A percentile compares a stretch with the other conserved stretches of the same genome.
phyloP scores from a whole-genome alignment of 805 yeast genomes.

The Isabelozyma heimii region DNA sequence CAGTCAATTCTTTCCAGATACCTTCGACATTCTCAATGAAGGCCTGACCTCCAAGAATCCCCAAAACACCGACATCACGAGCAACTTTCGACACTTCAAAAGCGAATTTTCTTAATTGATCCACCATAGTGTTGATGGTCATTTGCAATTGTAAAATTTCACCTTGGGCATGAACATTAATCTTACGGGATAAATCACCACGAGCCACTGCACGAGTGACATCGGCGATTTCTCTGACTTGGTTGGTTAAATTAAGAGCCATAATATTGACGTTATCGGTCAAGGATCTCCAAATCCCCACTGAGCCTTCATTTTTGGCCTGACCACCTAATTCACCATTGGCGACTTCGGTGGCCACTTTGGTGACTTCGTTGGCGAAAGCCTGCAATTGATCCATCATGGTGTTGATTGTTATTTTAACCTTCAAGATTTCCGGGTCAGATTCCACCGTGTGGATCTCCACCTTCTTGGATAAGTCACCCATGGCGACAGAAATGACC shows the following conservation, averaged over 20 bases:
- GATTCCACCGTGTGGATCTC: slow-evolving; percentile 66
- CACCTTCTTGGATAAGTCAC: slow-evolving; percentile 80
- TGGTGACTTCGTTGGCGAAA: slow-evolving; percentile 77
- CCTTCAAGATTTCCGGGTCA: slow-evolving; percentile 77
- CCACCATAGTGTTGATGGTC: slow-evolving; percentile 88
- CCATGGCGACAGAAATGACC: slow-evolving; percentile 85
- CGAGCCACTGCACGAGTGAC: slow-evolving; percentile 86
- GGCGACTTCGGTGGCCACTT: slow-evolving; percentile 87
- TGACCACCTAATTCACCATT: slow-evolving; percentile 90
- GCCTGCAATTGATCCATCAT: slow-evolving; percentile 88
- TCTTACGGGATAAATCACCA: slow-evolving; percentile 80
- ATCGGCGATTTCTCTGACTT: slow-evolving; percentile 78
- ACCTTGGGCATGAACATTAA: slow-evolving; percentile 89
- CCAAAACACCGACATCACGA: slow-evolving; percentile 86
- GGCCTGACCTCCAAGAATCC: slow-evolving; percentile 87
- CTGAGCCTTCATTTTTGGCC: slow-evolving; percentile 79
- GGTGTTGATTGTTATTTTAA: slow-evolving; percentile 76
- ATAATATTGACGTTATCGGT: slow-evolving; percentile 83
- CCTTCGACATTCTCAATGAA: slow-evolving; percentile 77
- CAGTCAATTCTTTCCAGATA: slow-evolving; percentile 84
- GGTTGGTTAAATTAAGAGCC: slow-evolving; percentile 78
- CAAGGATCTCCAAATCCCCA: slow-evolving; percentile 83
- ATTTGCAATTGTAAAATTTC: slow-evolving; percentile 82
- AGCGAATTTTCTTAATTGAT: slow-evolving; percentile 77
- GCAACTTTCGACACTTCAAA: slow-evolving; percentile 86